phyloP scores from a whole-genome alignment of 2,329 filamentous ascomycete genomes.

The Apiospora rasikravindrae region DNA sequence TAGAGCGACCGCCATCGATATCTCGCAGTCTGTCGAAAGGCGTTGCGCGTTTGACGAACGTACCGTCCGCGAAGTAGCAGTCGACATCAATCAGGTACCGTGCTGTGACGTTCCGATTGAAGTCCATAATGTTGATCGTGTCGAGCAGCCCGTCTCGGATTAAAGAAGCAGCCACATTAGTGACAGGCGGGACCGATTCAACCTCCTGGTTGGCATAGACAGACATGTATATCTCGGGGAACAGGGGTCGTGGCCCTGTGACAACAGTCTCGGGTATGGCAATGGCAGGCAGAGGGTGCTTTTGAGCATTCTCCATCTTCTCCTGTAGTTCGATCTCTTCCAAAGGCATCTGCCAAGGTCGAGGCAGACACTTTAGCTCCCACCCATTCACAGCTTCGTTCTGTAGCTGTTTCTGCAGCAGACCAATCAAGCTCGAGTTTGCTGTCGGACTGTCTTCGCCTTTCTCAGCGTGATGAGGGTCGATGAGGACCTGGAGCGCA shows the following conservation, averaged over 20 bases:
- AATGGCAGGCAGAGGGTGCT: constrained; percentile 80
- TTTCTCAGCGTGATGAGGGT: constrained; percentile 76
- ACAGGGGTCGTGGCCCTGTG: constrained; percentile 76
- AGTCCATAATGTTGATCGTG: constrained; percentile 92
- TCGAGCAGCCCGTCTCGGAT: constrained; percentile 87
- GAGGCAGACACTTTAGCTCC: constrained; percentile 72
- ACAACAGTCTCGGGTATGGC: constrained; percentile 76
- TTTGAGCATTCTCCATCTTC: constrained; percentile 65
- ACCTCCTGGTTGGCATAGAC: constrained; percentile 88
- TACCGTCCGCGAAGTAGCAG: constrained; percentile 88
- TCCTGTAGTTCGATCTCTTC: constrained; percentile 65
- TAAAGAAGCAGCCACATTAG: constrained; percentile 78
- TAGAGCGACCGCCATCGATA: constrained; percentile 67
- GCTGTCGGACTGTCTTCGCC: constrained; percentile 68
- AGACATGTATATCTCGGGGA: constrained; percentile 93
- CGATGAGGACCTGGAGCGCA: constrained; percentile 81
- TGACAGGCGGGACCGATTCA: constrained; percentile 81
- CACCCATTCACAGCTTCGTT: constrained; percentile 76
- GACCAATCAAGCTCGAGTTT: constrained; percentile 71
- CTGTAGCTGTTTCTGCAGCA: constrained; percentile 87
- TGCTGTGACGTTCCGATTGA: constrained; percentile 86
- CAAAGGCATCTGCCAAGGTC: constrained; percentile 68
- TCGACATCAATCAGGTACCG: constrained; percentile 93
- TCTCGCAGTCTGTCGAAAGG: constrained; percentile 87
- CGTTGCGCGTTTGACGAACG: constrained; percentile 92